phyloP scores from a whole-genome alignment of 2,329 filamentous ascomycete species.

The Talaromyces sp. region DNA sequence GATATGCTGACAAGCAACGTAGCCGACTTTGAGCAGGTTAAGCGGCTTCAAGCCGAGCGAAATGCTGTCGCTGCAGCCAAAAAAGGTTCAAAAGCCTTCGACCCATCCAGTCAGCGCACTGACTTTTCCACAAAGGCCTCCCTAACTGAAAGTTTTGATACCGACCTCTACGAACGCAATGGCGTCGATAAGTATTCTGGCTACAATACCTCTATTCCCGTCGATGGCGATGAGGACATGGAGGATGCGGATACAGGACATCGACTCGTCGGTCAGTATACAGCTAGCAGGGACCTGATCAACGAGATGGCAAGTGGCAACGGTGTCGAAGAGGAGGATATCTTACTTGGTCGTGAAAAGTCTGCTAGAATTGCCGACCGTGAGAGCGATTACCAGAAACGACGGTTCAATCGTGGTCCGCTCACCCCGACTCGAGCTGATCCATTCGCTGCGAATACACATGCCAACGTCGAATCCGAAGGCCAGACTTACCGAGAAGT shows the following conservation, averaged over 20 bases:
- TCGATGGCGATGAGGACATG: slow-evolving; percentile 71
- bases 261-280: slow-evolving; percentile 91
- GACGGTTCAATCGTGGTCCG: slow-evolving; percentile 69
- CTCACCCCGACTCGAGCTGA: slow-evolving; percentile 82
- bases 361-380: slow-evolving; percentile 85
- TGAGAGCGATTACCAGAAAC: slow-evolving; percentile 97
- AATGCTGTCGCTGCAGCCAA: slow-evolving; percentile 72
- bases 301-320: slow-evolving; percentile 84
- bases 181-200: slow-evolving; percentile 76
- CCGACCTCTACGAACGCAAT: slow-evolving; percentile 75
- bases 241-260: slow-evolving; percentile 70
- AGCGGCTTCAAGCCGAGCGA: slow-evolving; percentile 86
- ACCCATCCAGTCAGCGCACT: slow-evolving; percentile 72
- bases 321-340: slow-evolving; percentile 87
- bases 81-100: slow-evolving; percentile 76
- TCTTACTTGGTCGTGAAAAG: slow-evolving; percentile 78
- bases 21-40: slow-evolving; percentile 83
- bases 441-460: slow-evolving; percentile 71
- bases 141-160: slow-evolving; percentile 81
- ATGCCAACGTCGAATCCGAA: slow-evolving; percentile 62
- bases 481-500: slow-evolving; percentile 81
- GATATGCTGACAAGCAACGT: slow-evolving; percentile 22
- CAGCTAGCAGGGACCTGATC: slow-evolving; percentile 83
- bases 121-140: slow-evolving; percentile 85
- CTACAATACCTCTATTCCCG: slow-evolving; percentile 84